Percentiles rank a stretch among this genome's conserved stretches.
Conservation (phyloP, 2,329 filamentous ascomycete genomes). For the Aspergillus hortae region DNA sequence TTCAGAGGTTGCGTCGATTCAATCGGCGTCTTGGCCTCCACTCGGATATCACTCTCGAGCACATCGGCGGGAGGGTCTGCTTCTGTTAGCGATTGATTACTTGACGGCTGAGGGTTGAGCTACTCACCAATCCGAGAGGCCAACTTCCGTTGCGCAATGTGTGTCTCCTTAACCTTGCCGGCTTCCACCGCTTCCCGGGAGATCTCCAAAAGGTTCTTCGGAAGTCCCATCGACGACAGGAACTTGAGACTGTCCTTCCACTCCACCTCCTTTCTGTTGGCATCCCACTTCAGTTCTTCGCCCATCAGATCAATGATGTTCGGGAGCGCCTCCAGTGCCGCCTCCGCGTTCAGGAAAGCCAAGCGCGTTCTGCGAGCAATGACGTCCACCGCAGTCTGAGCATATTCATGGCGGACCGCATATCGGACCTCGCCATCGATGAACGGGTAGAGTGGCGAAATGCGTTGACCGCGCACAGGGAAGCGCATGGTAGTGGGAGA, state of each 20-base stretch:
- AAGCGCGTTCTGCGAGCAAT: constrained; percentile 79
- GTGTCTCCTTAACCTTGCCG: constrained; percentile 48
- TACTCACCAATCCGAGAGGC: constrained; percentile 42
- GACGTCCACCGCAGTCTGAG: constrained; percentile 85
- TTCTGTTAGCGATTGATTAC: too few relatives aligned
- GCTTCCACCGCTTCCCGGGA: constrained; percentile 58
- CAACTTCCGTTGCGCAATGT: constrained; percentile 37
- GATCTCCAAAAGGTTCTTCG: constrained; percentile 54
- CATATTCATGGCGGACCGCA: constrained; percentile 83
- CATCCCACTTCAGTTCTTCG: constrained; percentile 76
- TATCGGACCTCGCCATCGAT: constrained; percentile 90
- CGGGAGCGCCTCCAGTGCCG: constrained; percentile 80
- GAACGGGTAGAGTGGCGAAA: constrained; percentile 80
- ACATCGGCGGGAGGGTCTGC: constrained; percentile 23
- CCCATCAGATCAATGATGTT: constrained; percentile 85
- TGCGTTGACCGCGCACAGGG: constrained; percentile 76
- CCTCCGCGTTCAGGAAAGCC: constrained; percentile 88
- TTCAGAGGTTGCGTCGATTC: constrained; percentile 42
- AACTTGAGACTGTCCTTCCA: constrained; percentile 68
- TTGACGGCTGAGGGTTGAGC: not conserved
- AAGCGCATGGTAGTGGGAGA: constrained; percentile 73
- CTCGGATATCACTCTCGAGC: constrained; percentile 42
- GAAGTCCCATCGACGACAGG: constrained; percentile 60
- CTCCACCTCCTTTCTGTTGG: constrained; percentile 68
- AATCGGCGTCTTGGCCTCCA: constrained; percentile 26